Conservation (phyloP, 2,329 filamentous ascomycete genomes). For the Aspergillus ochraceus region DNA sequence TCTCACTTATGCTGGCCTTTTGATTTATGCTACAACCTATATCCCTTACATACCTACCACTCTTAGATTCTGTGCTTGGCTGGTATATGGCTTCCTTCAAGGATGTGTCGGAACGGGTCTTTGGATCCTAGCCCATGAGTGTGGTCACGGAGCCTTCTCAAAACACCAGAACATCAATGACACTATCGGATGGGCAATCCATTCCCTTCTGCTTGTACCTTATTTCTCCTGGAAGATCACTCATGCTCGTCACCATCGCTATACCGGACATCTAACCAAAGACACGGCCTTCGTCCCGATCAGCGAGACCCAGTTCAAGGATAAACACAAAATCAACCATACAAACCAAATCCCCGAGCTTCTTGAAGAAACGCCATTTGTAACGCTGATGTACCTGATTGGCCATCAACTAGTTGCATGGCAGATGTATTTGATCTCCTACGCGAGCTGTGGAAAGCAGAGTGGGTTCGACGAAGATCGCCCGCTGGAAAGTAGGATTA, state of each 20-base stretch:
- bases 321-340: conserved; percentile 43
- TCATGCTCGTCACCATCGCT: conserved; percentile 69
- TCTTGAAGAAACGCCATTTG: conserved; percentile 61
- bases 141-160: conserved; percentile 70
- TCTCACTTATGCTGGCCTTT: no score
- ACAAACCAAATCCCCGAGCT: conserved; percentile 52
- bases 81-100: conserved; percentile 50
- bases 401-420: conserved; percentile 65
- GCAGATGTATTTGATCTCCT: conserved; percentile 64
- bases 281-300: conserved; percentile 65
- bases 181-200: conserved; percentile 61
- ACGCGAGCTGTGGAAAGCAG: conserved; percentile 52
- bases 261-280: conserved; percentile 66
- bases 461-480: conserved; percentile 26
- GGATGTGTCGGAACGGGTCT: conserved; percentile 67
- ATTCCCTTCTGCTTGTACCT: conserved; percentile 66
- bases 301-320: conserved; percentile 35
- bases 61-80: no score
- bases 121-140: conserved; percentile 72
- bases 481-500: no score
- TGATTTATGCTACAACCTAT: no score
- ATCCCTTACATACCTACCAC: no score
- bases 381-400: conserved; percentile 56
- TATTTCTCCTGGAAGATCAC: conserved; percentile 74
- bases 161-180: conserved; percentile 58